A percentile compares a stretch with the other conserved stretches of the same genome.
Conservation (phyloP, 78 protist species). For the slime mould (Dictyostelium discoideum) region DNA sequence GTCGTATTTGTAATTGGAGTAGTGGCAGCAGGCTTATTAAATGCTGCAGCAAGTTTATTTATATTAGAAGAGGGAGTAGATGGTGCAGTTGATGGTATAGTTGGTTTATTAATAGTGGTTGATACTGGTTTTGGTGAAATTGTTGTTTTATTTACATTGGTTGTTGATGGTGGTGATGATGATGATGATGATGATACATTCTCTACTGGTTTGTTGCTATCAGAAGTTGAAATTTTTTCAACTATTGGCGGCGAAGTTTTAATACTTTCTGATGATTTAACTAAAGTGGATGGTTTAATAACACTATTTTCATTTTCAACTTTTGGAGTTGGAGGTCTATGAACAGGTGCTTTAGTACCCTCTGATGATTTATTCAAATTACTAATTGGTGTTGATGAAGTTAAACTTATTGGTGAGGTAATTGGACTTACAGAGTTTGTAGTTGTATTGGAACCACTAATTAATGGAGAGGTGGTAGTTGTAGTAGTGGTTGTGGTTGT, state of each 20-base stretch:
- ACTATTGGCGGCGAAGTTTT: neutral
- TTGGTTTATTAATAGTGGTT: neutral
- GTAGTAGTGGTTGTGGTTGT: neutral
- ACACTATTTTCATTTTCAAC: neutral
- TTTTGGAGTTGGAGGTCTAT: neutral
- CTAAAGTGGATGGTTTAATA: neutral
- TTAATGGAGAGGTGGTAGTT: neutral
- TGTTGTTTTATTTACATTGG: neutral
- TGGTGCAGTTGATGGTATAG: neutral
- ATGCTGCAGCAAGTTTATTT: too few species aligned
- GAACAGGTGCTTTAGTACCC: neutral
- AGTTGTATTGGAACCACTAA: neutral
- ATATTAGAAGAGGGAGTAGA: neutral
- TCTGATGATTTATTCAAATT: neutral
- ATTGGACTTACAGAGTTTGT: neutral
- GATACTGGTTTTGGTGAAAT: slow-evolving; percentile 9
- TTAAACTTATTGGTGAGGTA: neutral
- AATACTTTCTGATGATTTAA: neutral
- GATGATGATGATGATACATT: neutral
- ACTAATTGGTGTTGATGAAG: neutral
- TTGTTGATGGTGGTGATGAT: neutral
- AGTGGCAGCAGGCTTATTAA: too few species aligned
- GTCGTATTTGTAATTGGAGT: too few species aligned
- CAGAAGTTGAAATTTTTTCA: neutral
- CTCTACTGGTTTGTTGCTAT: neutral